Evolutionary conservation across 2,329 filamentous ascomycete genomes (phyloP).

Genomic region (Neofusicoccum cordaticola): DNA sequence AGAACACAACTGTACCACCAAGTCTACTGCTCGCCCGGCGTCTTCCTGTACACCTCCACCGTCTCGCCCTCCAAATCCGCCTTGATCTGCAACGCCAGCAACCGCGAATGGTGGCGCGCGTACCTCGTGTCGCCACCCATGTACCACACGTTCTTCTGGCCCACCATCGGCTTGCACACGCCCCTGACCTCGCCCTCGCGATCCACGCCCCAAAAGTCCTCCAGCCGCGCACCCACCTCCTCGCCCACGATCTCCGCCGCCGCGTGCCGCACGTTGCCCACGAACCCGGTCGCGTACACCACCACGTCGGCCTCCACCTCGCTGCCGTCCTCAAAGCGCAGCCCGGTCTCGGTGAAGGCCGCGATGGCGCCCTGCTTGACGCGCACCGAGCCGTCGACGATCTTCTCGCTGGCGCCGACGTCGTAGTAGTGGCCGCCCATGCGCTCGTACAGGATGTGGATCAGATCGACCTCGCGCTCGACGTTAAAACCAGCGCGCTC

Average conservation of each 20-base stretch:
- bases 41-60: conserved; percentile 17
- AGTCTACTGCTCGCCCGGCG: not conserved
- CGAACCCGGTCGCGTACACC: conserved; percentile 48
- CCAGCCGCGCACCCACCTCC: conserved; percentile 39
- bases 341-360: conserved; percentile 37
- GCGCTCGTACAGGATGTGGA: conserved; percentile 36
- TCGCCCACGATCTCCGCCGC: conserved; percentile 41
- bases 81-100: conserved; percentile 48
- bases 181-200: conserved; percentile 48
- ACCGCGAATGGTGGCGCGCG: conserved; percentile 48
- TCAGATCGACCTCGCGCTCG: conserved; percentile 39
- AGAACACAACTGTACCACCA: not conserved
- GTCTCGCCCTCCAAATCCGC: conserved; percentile 33
- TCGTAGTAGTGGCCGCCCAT: conserved; percentile 51
- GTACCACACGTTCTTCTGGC: conserved; percentile 40
- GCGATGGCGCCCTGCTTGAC: conserved; percentile 41
- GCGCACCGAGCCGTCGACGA: conserved; percentile 46
- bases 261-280: conserved; percentile 41
- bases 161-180: conserved; percentile 36
- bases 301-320: conserved; percentile 46
- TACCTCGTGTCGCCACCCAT: conserved; percentile 44
- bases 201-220: conserved; percentile 47
- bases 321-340: conserved; percentile 45
- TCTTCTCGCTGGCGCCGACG: conserved; percentile 43
- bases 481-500: conserved; percentile 42